Conservation (phyloP, 495 filamentous ascomycete genomes). For the Schizothecium vesticola region DNA sequence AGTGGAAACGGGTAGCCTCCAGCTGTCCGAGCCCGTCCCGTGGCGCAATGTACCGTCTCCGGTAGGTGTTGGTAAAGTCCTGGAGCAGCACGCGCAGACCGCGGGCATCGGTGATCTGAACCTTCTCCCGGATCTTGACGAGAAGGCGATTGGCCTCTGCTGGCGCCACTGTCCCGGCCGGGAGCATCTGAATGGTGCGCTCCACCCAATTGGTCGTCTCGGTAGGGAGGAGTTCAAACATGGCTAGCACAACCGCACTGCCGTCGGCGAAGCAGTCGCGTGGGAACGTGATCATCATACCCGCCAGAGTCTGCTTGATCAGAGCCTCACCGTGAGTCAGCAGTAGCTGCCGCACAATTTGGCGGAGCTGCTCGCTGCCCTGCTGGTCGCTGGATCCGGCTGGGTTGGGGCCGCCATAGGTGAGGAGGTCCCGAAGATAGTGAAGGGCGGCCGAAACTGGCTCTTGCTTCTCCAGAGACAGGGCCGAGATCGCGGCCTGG, state of each 20-base stretch:
- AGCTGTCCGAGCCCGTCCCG: slow-evolving; percentile 80
- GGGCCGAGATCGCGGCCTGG: slow-evolving; percentile 74
- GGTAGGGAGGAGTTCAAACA: slow-evolving; percentile 81
- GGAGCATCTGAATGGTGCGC: slow-evolving; percentile 75
- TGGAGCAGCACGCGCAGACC: slow-evolving; percentile 82
- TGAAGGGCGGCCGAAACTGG: slow-evolving; percentile 87
- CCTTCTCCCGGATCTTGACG: slow-evolving; percentile 58
- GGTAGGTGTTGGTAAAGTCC: slow-evolving; percentile 93
- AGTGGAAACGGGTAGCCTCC: slow-evolving; percentile 81
- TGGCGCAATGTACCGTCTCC: slow-evolving; percentile 89
- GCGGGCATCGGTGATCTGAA: slow-evolving; percentile 61
- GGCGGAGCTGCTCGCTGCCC: slow-evolving; percentile 52
- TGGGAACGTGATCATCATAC: slow-evolving; percentile 99
- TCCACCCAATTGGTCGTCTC: slow-evolving; percentile 76
- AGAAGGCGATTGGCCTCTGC: slow-evolving; percentile 59
- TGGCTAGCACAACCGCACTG: slow-evolving; percentile 78
- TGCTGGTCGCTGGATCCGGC: slow-evolving; percentile 60
- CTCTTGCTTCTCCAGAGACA: slow-evolving; percentile 83
- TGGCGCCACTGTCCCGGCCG: slow-evolving; percentile 67
- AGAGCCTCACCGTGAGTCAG: slow-evolving; percentile 68
- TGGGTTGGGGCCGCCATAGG: slow-evolving; percentile 74
- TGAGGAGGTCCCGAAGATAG: slow-evolving; percentile 88
- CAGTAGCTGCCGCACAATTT: slow-evolving; percentile 67
- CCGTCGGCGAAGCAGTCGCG: slow-evolving; percentile 91
- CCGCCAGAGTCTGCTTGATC: slow-evolving; percentile 79